These are phyloP conservation scores for Acacia pycnantha DNA, from an alignment of 331 rosid genomes.

Conservation along the genomic window DNA sequence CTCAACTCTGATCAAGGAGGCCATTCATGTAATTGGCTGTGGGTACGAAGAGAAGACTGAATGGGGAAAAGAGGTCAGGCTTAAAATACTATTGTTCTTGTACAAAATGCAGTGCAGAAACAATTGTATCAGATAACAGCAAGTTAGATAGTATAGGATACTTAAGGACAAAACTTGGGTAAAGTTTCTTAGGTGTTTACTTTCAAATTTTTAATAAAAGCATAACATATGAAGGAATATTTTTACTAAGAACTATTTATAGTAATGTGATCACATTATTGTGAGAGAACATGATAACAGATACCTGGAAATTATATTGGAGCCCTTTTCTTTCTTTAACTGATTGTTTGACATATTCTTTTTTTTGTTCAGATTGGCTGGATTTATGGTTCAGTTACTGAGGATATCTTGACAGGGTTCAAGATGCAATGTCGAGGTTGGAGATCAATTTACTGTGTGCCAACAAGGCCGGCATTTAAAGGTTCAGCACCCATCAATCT, in stretches of 20 bases:
- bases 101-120: not conserved
- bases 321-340: not conserved
- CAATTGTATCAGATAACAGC: not conserved
- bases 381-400: slow-evolving; percentile 98
- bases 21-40: slow-evolving; percentile 92
- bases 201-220: not conserved
- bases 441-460: slow-evolving; percentile 98
- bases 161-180: not conserved
- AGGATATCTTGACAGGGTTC: slow-evolving; percentile 95
- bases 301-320: not conserved
- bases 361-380: slow-evolving; percentile 76
- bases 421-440: slow-evolving; percentile 99
- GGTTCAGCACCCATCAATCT: slow-evolving; percentile 95
- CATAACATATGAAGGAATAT: not conserved
- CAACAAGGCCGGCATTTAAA: slow-evolving; percentile 95
- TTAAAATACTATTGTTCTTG: slow-evolving; percentile 1
- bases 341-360: slow-evolving; percentile 14
- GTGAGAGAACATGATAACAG: not conserved
- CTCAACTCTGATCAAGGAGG: slow-evolving; percentile 79
- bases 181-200: not conserved
- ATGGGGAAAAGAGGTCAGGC: slow-evolving; percentile 95
- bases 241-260: not conserved
- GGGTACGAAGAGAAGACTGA: slow-evolving; percentile 96
- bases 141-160: not conserved
- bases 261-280: not conserved